Evolutionary conservation across 176 grass and related monocot species (phyloP).

Genomic region (Ananas comosus): DNA sequence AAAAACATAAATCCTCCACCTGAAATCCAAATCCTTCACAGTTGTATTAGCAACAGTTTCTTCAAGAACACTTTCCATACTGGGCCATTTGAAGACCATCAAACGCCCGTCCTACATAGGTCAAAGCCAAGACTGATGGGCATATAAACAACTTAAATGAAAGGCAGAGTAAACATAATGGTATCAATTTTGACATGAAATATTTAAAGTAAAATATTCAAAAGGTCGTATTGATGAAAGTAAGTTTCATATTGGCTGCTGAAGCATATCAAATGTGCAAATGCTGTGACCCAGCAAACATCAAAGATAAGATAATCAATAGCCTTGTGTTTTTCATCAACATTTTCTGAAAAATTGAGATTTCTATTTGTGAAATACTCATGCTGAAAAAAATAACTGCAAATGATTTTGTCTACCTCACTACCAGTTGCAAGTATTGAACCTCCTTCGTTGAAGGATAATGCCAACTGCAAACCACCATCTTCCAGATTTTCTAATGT

Average conservation of each 20-base stretch:
- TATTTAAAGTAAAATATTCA: too few relatives aligned
- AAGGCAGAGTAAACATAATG: too few relatives aligned
- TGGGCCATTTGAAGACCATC: constrained; percentile 83
- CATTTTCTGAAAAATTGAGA: neutral
- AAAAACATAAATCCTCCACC: constrained; percentile 29
- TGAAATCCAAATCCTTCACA: constrained; percentile 82
- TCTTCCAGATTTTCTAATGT: constrained; percentile 37
- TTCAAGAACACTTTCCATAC: constrained; percentile 55
- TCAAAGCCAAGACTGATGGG: constrained; percentile 4
- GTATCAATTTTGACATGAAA: too few relatives aligned
- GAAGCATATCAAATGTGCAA: too few relatives aligned
- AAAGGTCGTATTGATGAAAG: too few relatives aligned
- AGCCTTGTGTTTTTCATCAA: neutral
- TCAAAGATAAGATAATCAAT: neutral
- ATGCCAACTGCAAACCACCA: constrained; percentile 59
- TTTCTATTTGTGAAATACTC: neutral
- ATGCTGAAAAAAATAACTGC: neutral
- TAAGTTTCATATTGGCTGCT: too few relatives aligned
- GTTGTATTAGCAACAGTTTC: constrained; percentile 57
- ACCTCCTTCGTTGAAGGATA: constrained; percentile 70
- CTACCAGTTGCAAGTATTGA: constrained; percentile 72
- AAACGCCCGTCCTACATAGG: constrained; percentile 69
- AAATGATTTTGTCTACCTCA: constrained; percentile 43
- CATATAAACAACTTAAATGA: neutral
- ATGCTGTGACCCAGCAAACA: too few relatives aligned